Conservation (phyloP, 2,329 filamentous ascomycete genomes). For the Ceratocystis cubensis region DNA sequence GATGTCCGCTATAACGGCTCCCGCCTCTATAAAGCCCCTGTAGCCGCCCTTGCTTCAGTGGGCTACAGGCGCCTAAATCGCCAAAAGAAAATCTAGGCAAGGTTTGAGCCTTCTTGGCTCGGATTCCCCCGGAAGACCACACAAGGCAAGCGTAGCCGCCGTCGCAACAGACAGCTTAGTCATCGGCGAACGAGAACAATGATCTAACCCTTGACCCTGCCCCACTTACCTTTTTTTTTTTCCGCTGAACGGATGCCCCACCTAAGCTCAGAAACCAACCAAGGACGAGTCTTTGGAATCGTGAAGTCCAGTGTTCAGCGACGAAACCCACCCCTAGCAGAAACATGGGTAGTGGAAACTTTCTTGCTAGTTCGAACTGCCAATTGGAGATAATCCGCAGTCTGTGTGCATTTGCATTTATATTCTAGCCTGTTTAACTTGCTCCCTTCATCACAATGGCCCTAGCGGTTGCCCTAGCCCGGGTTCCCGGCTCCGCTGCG, state of each 20-base stretch:
- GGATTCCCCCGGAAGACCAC: constrained; percentile 20
- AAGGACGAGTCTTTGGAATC: neutral
- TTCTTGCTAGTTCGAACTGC: neutral
- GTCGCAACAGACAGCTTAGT: constrained; percentile 4
- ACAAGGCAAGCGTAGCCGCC: constrained; percentile 20
- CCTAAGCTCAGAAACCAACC: neutral
- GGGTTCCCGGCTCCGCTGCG: constrained; percentile 4
- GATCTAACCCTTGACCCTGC: neutral
- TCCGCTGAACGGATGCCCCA: neutral
- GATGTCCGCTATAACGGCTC: neutral
- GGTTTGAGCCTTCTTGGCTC: constrained; percentile 13
- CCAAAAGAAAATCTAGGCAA: neutral
- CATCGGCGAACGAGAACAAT: neutral
- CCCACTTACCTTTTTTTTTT: neutral
- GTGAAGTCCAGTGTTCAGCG: too few species aligned
- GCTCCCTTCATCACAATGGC: constrained; percentile 5
- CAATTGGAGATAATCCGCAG: neutral
- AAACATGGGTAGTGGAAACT: too few species aligned
- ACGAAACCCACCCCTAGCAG: too few species aligned
- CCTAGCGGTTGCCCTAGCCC: constrained; percentile 9
- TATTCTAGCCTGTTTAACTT: neutral
- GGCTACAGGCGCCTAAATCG: neutral
- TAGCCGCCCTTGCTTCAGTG: neutral
- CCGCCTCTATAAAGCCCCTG: neutral
- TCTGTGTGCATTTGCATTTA: neutral